These are phyloP conservation scores for Trichocladium uniseriatum DNA, from an alignment of 495 filamentous ascomycete genomes.

Conservation along the genomic window DNA sequence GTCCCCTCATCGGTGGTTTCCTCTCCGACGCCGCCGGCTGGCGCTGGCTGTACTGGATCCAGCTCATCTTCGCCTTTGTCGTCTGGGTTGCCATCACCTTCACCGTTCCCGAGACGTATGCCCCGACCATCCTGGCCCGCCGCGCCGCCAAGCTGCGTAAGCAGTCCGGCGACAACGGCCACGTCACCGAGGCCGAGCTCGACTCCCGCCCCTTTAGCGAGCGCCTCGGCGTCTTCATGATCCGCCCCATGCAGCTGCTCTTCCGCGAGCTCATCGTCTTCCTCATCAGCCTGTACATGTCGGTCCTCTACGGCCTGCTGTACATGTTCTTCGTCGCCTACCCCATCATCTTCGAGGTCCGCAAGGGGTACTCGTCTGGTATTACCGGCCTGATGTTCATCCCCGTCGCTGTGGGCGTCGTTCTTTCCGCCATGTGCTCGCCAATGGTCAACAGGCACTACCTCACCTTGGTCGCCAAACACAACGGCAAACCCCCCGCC, in stretches of 20 bases:
- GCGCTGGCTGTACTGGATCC: constrained; percentile 83
- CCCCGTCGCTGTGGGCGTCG: constrained; percentile 56
- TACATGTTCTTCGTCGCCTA: constrained; percentile 82
- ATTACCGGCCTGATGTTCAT: constrained; percentile 78
- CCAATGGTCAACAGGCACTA: constrained; percentile 72
- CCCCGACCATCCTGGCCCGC: constrained; percentile 56
- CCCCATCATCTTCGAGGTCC: constrained; percentile 67
- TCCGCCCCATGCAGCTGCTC: constrained; percentile 72
- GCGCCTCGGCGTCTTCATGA: constrained; percentile 54
- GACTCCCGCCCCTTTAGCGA: constrained; percentile 56
- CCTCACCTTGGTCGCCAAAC: constrained; percentile 46
- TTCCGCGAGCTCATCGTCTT: constrained; percentile 73
- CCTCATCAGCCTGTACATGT: constrained; percentile 70
- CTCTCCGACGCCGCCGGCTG: constrained; percentile 59
- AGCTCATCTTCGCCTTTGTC: constrained; percentile 57
- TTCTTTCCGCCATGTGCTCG: constrained; percentile 54
- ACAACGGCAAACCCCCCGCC: constrained; percentile 61
- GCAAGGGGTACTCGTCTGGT: constrained; percentile 63
- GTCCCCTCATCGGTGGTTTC: constrained; percentile 68
- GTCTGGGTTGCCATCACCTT: constrained; percentile 65
- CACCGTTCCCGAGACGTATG: constrained; percentile 74
- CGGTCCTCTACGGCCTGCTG: constrained; percentile 63
- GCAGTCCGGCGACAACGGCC: constrained; percentile 49
- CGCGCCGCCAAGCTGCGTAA: constrained; percentile 61
- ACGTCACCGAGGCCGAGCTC: constrained; percentile 66